A percentile compares a stretch with the other conserved stretches of the same genome.
Conservation (phyloP, 2,329 filamentous ascomycete genomes). For the Volutella citrinella region DNA sequence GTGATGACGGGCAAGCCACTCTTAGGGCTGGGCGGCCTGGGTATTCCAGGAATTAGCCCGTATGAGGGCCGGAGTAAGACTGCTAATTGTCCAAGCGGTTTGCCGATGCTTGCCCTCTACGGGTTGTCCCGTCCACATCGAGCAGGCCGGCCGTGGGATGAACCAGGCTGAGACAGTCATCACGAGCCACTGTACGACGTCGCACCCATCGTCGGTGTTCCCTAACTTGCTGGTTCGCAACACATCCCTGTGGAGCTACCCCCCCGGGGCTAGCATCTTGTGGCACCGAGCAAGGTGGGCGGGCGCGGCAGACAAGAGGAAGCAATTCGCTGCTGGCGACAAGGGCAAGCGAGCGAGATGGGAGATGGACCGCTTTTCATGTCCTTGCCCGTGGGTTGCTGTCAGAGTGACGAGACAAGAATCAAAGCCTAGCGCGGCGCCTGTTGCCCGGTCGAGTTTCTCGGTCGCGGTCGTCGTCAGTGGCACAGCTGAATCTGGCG, state of each 20-base stretch:
- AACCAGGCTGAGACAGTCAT: slow-evolving; percentile 4
- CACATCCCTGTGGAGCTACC: slow-evolving; percentile 7
- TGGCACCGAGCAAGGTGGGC: slow-evolving; percentile 13
- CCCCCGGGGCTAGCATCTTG: slow-evolving; percentile 11
- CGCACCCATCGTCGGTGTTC: slow-evolving; percentile 11
- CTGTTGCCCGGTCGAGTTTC: too few species aligned
- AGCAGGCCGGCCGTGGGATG: too few species aligned
- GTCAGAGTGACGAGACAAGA: background rate
- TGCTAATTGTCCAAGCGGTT: too few species aligned
- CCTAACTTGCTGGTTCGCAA: slow-evolving; percentile 6
- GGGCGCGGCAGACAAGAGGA: slow-evolving; percentile 15
- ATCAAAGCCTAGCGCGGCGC: too few species aligned
- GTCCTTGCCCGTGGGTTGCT: slow-evolving; percentile 13
- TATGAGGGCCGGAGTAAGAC: too few species aligned
- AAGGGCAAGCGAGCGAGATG: slow-evolving; percentile 21
- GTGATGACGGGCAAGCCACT: background rate
- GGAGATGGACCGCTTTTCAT: slow-evolving; percentile 16
- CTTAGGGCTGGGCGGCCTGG: too few species aligned
- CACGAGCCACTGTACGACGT: slow-evolving; percentile 22
- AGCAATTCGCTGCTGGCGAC: slow-evolving; percentile 22
- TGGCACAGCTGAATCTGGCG: too few species aligned
- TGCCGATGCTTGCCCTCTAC: too few species aligned
- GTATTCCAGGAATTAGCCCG: too few species aligned
- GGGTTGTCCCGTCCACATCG: too few species aligned
- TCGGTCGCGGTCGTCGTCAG: too few species aligned